phyloP scores from a whole-genome alignment of 2,329 filamentous ascomycete species.

The Conoideocrella luteorostrata region DNA sequence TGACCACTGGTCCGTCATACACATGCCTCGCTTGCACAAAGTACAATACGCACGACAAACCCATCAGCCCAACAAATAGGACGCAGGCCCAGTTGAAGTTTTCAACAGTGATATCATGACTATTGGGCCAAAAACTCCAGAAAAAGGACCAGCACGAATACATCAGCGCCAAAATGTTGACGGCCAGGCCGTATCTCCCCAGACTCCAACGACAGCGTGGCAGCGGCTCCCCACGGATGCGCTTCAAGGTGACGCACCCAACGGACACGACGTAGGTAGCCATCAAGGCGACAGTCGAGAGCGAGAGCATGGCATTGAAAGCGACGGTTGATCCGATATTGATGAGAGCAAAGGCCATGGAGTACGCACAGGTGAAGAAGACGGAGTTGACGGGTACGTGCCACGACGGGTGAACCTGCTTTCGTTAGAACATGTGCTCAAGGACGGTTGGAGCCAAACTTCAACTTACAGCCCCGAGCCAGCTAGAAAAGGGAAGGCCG shows the following conservation, averaged over 20 bases:
- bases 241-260: slow-evolving; percentile 25
- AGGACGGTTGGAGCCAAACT: no score
- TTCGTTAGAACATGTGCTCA: no score
- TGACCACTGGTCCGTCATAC: slow-evolving; percentile 9
- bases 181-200: slow-evolving; percentile 27
- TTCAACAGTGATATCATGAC: slow-evolving; percentile 3
- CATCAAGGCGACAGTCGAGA: slow-evolving; percentile 25
- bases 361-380: slow-evolving; percentile 20
- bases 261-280: slow-evolving; percentile 27
- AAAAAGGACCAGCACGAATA: slow-evolving; percentile 17
- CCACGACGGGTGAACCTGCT: slow-evolving; percentile 14
- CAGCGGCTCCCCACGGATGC: slow-evolving; percentile 25
- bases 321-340: slow-evolving; percentile 26
- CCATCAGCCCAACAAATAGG: slow-evolving; percentile 9
- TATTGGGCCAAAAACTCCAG: slow-evolving; percentile 14
- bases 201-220: slow-evolving; percentile 30
- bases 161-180: slow-evolving; percentile 26
- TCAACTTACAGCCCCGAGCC: slow-evolving; percentile 12
- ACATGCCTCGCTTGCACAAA: slow-evolving; percentile 6
- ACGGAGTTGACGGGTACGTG: slow-evolving; percentile 27
- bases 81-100: slow-evolving; percentile 12
- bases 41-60: slow-evolving; percentile 6
- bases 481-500: slow-evolving; percentile 18
- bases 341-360: slow-evolving; percentile 25
- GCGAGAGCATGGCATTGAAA: slow-evolving; percentile 28